These are phyloP conservation scores for Mortierella claussenii DNA, from an alignment of 192 early-diverging fungal genomes.

Conservation along the genomic window DNA sequence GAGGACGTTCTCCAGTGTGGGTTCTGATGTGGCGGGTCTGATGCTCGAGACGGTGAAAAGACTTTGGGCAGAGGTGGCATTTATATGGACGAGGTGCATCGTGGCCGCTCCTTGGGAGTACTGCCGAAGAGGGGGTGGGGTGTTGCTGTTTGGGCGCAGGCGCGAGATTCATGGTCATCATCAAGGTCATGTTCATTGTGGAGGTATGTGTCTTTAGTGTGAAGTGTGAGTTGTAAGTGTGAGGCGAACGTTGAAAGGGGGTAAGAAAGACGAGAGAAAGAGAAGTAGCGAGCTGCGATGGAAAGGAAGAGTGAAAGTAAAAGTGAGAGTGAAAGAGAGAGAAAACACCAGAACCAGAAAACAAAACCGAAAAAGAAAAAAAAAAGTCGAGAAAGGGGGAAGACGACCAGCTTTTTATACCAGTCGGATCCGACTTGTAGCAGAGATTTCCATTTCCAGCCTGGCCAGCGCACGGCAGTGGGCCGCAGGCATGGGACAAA, in stretches of 20 bases:
- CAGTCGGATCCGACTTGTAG: not conserved
- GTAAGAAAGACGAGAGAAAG: not conserved
- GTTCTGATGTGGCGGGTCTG: conserved; percentile 88
- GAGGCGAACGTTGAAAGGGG: not conserved
- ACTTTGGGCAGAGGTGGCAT: conserved; percentile 71
- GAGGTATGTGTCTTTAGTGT: conserved; percentile 4
- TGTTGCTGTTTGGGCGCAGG: conserved; percentile 3
- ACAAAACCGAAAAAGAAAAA: conserved; percentile 12
- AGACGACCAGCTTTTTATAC: not conserved
- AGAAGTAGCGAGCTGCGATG: not conserved
- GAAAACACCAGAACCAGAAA: conserved; percentile 19
- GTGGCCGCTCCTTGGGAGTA: conserved; percentile 32
- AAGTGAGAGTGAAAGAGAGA: conserved; percentile 11
- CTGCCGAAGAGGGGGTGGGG: conserved; percentile 25
- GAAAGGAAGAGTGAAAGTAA: conserved; percentile 15
- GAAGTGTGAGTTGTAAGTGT: not conserved
- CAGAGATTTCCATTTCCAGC: conserved; percentile 13
- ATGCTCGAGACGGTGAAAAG: conserved; percentile 87
- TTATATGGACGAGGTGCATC: conserved; percentile 67
- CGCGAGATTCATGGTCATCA: conserved; percentile 25
- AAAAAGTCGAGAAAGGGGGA: not conserved
- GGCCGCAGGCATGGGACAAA: conserved; percentile 32
- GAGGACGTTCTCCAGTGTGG: conserved; percentile 91
- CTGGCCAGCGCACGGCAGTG: not conserved
- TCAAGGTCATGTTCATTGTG: conserved; percentile 34